Evolutionary conservation across 1,139 yeast species (phyloP).

Genomic region (Hemisphaericaspora xylofermentans): DNA sequence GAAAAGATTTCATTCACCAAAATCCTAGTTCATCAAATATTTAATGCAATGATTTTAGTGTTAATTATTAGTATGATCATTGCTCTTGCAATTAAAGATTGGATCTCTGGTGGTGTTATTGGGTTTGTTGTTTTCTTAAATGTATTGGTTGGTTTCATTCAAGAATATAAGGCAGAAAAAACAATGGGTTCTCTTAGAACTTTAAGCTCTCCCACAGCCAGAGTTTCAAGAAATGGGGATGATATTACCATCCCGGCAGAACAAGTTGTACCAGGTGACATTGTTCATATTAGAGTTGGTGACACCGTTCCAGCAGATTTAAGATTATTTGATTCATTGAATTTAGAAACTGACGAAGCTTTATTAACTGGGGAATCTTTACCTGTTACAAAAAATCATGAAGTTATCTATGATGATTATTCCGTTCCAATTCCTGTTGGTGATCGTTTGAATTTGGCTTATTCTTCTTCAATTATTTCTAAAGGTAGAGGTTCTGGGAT

Average conservation of each 20-base stretch:
- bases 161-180: conserved; percentile 72
- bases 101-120: conserved; percentile 84
- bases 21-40: conserved; percentile 67
- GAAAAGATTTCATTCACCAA: conserved; percentile 54
- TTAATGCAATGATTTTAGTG: conserved; percentile 80
- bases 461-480: conserved; percentile 66
- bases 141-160: conserved; percentile 67
- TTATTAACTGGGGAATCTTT: conserved; percentile 78
- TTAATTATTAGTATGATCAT: conserved; percentile 72
- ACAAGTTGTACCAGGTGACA: conserved; percentile 81
- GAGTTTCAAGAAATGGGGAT: conserved; percentile 63
- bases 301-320: conserved; percentile 81
- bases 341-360: conserved; percentile 81
- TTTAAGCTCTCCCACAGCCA: conserved; percentile 72
- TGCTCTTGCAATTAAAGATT: conserved; percentile 74
- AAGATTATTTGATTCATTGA: conserved; percentile 58
- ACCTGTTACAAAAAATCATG: conserved; percentile 62
- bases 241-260: conserved; percentile 61
- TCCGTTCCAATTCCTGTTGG: conserved; percentile 59
- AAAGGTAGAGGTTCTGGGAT: conserved; percentile 79
- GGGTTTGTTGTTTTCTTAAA: conserved; percentile 68
- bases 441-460: conserved; percentile 73
- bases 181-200: conserved; percentile 76
- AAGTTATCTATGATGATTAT: conserved; percentile 36
- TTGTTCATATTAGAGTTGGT: conserved; percentile 65